A percentile compares a stretch with the other conserved stretches of the same genome.
Evolutionary conservation across 1,284 basidiomycete species (phyloP).

Genomic region (Cutaneotrichosporon cavernicola): DNA sequence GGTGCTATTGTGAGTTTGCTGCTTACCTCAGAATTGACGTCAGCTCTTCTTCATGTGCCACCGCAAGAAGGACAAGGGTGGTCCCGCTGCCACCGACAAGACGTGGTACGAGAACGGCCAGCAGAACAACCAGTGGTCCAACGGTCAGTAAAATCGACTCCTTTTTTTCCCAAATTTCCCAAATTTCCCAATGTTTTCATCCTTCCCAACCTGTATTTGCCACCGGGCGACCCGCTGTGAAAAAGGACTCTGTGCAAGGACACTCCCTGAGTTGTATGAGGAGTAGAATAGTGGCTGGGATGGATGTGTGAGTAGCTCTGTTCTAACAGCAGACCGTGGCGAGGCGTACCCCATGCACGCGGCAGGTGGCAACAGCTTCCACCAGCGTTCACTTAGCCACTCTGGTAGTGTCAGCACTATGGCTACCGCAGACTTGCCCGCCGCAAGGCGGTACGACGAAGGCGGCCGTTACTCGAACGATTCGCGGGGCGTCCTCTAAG

Average conservation of each 20-base stretch:
- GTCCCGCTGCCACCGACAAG: conserved; percentile 7
- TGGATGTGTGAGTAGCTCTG: conserved; percentile 2
- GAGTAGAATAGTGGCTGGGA: conserved; percentile 8
- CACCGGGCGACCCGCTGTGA: background rate
- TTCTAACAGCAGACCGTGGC: background rate
- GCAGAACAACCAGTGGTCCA: conserved; percentile 13
- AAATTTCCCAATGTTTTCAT: background rate
- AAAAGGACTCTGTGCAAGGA: conserved; percentile 4
- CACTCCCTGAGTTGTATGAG: background rate
- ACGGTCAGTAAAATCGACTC: conserved; percentile 4
- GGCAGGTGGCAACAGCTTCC: background rate
- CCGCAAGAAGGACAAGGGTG: conserved; percentile 19
- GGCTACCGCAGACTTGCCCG: conserved; percentile 19
- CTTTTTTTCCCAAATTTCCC: background rate
- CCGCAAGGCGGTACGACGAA: background rate
- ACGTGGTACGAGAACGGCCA: conserved; percentile 22
- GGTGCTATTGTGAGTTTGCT: conserved; percentile 30
- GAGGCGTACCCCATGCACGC: conserved; percentile 3
- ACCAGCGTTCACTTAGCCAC: conserved; percentile 8
- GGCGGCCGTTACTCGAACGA: conserved; percentile 3
- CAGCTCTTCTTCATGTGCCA: conserved; percentile 21
- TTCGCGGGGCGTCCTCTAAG: background rate
- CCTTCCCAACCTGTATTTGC: background rate
- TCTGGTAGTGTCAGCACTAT: conserved; percentile 14
- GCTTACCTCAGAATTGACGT: background rate